These are phyloP conservation scores for Trametes cingulata DNA, from an alignment of 768 basidiomycete genomes.

Conservation along the genomic window DNA sequence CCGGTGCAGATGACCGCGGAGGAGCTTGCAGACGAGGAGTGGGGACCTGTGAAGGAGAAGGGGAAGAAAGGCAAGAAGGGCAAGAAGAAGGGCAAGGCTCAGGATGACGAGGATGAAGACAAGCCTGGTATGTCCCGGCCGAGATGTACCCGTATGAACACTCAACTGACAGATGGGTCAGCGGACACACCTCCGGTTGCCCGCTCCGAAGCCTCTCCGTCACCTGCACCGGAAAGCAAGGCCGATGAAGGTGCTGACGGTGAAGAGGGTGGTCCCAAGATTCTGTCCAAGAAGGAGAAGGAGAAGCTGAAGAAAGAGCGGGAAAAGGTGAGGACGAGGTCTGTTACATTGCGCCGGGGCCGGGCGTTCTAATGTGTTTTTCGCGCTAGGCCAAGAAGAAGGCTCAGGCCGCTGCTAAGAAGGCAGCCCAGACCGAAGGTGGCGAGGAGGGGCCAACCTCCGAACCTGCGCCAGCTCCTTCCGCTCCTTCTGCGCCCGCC, in stretches of 20 bases:
- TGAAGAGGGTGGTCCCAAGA: slow-evolving; percentile 57
- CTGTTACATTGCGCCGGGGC: no score
- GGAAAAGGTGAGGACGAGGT: slow-evolving; percentile 66
- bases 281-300: slow-evolving; percentile 95
- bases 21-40: slow-evolving; percentile 50
- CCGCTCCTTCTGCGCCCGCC: slow-evolving; percentile 30
- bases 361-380: neutral
- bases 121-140: slow-evolving; percentile 1
- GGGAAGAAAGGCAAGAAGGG: slow-evolving; percentile 44
- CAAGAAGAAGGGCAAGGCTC: slow-evolving; percentile 40
- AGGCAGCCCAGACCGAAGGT: slow-evolving; percentile 35
- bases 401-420: slow-evolving; percentile 88
- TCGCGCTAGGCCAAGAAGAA: slow-evolving; percentile 86
- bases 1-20: slow-evolving; percentile 42
- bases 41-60: slow-evolving; percentile 34
- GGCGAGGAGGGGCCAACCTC: slow-evolving; percentile 32
- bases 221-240: slow-evolving; percentile 31
- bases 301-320: slow-evolving; percentile 96
- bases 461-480: slow-evolving; percentile 32
- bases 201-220: slow-evolving; percentile 34
- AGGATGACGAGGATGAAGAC: slow-evolving; percentile 12
- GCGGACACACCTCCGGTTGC: slow-evolving; percentile 22
- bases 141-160: neutral
- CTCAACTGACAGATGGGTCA: neutral
- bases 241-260: slow-evolving; percentile 37